Evolutionary conservation across 768 basidiomycete species (phyloP), one percentile per base, ranked within the genome.

Genomic region (Chalciporus sphaerocephalus): DNA sequence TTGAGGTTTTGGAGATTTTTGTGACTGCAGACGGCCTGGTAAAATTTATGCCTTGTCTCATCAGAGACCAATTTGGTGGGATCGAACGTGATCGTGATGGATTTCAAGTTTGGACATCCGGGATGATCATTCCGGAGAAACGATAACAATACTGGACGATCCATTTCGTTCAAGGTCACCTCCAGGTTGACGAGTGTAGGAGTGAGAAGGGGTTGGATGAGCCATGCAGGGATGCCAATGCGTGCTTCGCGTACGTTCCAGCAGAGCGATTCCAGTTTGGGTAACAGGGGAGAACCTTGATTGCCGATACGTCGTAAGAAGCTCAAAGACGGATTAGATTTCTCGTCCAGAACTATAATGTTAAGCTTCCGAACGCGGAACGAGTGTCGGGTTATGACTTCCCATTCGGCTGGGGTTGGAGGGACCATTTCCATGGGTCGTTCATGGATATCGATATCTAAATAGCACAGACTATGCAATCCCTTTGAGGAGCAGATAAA

Each of bases 81-180:
- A 27, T 23, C 6, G 16, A 41, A 18, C 6, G 20, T 4, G 6
- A 49, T 16, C n/a, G 42, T 38, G 23, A 50, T 40, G 17, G 38
- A 46, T 27, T 10, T 43, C 12, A 51, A 15, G 25, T 39, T 13
- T 1, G 37, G 50, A 23, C 36, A 52, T 5, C 34, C 27, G 21
- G 1, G 17, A 12, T 15, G n/a, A 6, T 8, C 38, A 4, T 30
- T 18, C 11, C 44, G 35, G 18, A 48, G 27, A 28, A 45, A 44
- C 5, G 17, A 17, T 5, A 2, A 23, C 22, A 25, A 45, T 5
- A 7, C 8, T 8, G 20, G 6, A 9, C 34, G 20, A 2, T 22
- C 1, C 6, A 9, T 0, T 3, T 13, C 18, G 17, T 0, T 12
- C 15, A 22, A 33, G 4, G 2, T 5, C 22, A 46, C 18, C 13